A percentile compares a stretch with the other conserved stretches of the same genome.
phyloP scores from a whole-genome alignment of 371 early-diverging fungal genomes.

The Mucor indicus region DNA sequence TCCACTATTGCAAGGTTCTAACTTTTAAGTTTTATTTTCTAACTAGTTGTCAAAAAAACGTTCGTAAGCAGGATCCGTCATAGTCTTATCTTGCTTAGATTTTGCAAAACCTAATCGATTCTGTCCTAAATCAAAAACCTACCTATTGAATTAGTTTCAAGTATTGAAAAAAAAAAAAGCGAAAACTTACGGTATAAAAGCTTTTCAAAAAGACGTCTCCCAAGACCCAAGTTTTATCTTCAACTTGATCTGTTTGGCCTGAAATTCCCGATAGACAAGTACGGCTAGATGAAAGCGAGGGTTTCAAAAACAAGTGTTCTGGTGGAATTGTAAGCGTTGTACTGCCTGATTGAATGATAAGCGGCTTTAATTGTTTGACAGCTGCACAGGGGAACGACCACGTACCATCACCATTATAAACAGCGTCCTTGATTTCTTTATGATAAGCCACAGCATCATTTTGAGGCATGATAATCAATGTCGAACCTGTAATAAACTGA shows the following conservation, averaged over 20 bases:
- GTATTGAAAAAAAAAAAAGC: background rate
- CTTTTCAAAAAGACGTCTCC: conserved; percentile 77
- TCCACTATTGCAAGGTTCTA: no score
- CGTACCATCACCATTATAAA: conserved; percentile 54
- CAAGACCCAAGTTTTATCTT: conserved; percentile 61
- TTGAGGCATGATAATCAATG: conserved; percentile 66
- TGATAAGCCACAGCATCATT: conserved; percentile 70
- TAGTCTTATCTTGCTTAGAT: conserved; percentile 11
- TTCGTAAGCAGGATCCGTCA: no score
- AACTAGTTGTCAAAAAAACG: no score
- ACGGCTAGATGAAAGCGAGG: conserved; percentile 28
- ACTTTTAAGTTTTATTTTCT: no score
- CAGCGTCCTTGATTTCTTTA: conserved; percentile 52
- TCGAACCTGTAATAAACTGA: conserved; percentile 47
- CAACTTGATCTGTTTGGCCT: conserved; percentile 34
- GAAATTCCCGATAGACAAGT: conserved; percentile 70
- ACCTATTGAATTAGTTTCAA: no score
- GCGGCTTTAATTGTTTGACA: conserved; percentile 37
- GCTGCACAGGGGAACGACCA: conserved; percentile 53
- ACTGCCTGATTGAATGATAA: conserved; percentile 52
- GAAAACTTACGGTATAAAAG: conserved; percentile 65
- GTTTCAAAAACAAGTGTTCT: conserved; percentile 58
- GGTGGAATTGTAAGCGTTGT: conserved; percentile 45
- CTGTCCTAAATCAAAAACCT: conserved; percentile 65
- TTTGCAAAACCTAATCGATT: conserved; percentile 69